phyloP scores from a whole-genome alignment of 805 yeast genomes.

The Hanseniaspora lindneri region DNA sequence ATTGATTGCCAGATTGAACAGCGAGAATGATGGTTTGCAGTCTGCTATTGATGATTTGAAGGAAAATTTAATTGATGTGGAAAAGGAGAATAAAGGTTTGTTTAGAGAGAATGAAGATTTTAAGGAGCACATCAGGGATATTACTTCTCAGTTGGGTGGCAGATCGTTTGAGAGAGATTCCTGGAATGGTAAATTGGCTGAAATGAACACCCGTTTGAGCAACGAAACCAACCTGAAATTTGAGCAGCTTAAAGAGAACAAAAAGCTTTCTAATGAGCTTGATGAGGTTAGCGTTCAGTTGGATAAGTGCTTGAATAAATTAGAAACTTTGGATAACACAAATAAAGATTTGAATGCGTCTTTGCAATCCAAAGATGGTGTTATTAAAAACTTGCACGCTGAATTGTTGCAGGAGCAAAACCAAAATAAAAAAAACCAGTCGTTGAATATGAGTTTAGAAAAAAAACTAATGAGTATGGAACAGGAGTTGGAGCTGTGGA shows the following conservation, averaged over 20 bases:
- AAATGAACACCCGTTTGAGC: constrained; percentile 41
- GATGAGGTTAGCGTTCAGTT: constrained; percentile 43
- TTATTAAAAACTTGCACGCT: constrained; percentile 34
- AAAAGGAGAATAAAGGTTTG: constrained; percentile 36
- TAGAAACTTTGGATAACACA: constrained; percentile 47
- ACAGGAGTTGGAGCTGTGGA: constrained; percentile 48
- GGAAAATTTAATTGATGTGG: constrained; percentile 58
- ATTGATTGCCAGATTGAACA: constrained; percentile 30
- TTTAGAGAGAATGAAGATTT: constrained; percentile 35
- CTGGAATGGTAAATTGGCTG: constrained; percentile 48
- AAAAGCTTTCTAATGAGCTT: constrained; percentile 40
- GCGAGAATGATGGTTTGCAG: constrained; percentile 32
- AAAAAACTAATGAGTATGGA: constrained; percentile 44
- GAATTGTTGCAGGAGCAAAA: constrained; percentile 37
- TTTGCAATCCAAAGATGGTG: constrained; percentile 36
- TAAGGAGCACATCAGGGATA: constrained; percentile 38
- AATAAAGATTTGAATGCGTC: constrained; percentile 44
- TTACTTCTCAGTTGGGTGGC: constrained; percentile 1
- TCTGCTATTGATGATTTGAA: constrained; percentile 43
- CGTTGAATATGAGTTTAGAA: constrained; percentile 46
- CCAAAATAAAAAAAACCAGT: constrained; percentile 36
- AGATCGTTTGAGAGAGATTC: constrained; percentile 39
- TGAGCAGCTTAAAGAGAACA: constrained; percentile 41
- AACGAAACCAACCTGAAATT: constrained; percentile 37
- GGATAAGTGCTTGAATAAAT: constrained; percentile 40